Percentiles rank a stretch among this genome's conserved stretches.
Conservation (phyloP, 805 yeast genomes). For the Myxozyma mucilagina region DNA sequence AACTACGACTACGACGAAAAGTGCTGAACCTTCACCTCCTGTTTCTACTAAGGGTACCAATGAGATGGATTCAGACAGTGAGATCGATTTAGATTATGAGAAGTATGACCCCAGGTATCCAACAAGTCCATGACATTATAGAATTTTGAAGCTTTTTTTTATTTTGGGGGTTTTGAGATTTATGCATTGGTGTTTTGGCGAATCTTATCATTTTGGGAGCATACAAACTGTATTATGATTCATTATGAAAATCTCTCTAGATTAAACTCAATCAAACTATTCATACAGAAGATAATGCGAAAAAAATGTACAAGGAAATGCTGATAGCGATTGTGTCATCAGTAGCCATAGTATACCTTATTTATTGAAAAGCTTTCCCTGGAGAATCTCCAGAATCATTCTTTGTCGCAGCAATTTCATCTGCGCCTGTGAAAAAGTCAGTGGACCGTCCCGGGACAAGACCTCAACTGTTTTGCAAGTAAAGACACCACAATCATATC, state of each 20-base stretch:
- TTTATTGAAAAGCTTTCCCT: slow-evolving; percentile 13
- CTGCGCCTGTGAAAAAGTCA: slow-evolving; percentile 64
- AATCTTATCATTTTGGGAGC: background rate
- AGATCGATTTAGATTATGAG: slow-evolving; percentile 13
- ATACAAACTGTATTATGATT: background rate
- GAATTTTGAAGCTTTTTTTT: background rate
- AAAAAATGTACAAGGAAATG: background rate
- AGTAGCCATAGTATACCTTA: background rate
- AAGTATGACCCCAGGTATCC: slow-evolving; percentile 27
- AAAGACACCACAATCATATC: slow-evolving; percentile 94
- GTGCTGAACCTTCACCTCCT: background rate
- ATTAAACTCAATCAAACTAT: background rate
- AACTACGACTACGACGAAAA: background rate
- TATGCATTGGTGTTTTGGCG: background rate
- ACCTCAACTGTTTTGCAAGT: slow-evolving; percentile 75
- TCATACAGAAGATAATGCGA: background rate
- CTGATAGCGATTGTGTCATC: background rate
- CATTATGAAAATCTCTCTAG: too few species aligned
- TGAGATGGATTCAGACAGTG: slow-evolving; percentile 17
- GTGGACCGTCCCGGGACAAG: slow-evolving; percentile 51
- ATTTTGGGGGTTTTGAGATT: background rate
- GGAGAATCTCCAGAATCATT: slow-evolving; percentile 64
- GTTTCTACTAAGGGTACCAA: background rate
- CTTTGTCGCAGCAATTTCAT: slow-evolving; percentile 65
- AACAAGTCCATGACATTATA: slow-evolving; percentile 10